phyloP scores from a whole-genome alignment of 257 asterid genomes.

The Petrea volubilis region DNA sequence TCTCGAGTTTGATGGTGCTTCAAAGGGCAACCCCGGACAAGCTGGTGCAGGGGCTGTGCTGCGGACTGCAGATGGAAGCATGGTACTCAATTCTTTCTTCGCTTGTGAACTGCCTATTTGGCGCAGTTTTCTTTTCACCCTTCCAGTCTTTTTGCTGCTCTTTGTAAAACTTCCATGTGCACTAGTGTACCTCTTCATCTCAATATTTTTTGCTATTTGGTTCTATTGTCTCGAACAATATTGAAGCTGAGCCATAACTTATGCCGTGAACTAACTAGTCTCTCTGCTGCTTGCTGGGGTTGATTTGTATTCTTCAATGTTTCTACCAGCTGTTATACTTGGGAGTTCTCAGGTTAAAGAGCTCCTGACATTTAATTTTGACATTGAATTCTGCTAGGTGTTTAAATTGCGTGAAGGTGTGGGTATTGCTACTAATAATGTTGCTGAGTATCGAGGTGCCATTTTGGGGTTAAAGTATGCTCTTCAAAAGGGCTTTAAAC shows the following conservation, averaged over 20 bases:
- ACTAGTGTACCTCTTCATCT: not conserved
- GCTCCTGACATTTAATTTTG: slow-evolving; percentile 10
- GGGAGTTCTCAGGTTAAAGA: not conserved
- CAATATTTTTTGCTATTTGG: not conserved
- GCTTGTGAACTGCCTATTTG: slow-evolving; percentile 4
- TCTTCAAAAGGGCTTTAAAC: slow-evolving; percentile 79
- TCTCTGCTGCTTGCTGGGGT: not conserved
- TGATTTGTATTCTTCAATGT: slow-evolving; percentile 7
- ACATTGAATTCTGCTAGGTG: slow-evolving; percentile 47
- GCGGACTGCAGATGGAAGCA: slow-evolving; percentile 83
- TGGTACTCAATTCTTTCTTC: slow-evolving; percentile 46
- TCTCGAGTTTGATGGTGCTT: slow-evolving; percentile 94
- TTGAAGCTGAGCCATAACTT: not conserved
- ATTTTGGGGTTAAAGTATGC: slow-evolving; percentile 93
- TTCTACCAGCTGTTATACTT: slow-evolving; percentile 7
- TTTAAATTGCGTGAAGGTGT: slow-evolving; percentile 89
- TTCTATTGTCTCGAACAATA: not conserved
- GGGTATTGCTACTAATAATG: slow-evolving; percentile 93
- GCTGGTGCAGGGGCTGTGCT: slow-evolving; percentile 97
- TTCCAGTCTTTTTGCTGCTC: not conserved
- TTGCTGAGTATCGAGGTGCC: slow-evolving; percentile 86
- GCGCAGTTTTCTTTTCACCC: not conserved
- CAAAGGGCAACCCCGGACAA: slow-evolving; percentile 96
- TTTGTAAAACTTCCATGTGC: not conserved
- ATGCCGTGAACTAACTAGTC: not conserved